Evolutionary conservation across 169 alveolate genomes (phyloP).

Genomic region (Plasmodium falciparum): DNA sequence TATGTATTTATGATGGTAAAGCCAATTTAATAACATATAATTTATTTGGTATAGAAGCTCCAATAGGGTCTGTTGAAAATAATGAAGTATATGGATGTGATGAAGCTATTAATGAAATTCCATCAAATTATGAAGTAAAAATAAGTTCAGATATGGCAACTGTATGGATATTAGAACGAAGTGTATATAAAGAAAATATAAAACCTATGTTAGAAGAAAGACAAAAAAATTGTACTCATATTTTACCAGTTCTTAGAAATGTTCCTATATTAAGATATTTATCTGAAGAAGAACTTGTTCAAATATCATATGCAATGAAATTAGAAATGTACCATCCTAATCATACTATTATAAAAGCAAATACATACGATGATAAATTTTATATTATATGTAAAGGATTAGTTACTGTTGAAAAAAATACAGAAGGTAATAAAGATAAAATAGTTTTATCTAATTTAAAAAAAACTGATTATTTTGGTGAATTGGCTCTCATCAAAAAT

Average conservation of each 20-base stretch:
- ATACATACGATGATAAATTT: slow-evolving; percentile 65
- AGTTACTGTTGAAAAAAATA: slow-evolving; percentile 68
- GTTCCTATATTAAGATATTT: slow-evolving; percentile 69
- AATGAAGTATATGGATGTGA: slow-evolving; percentile 61
- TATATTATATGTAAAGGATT: slow-evolving; percentile 73
- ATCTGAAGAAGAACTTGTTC: slow-evolving; percentile 50
- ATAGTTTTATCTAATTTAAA: slow-evolving; percentile 46
- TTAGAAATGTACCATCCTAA: slow-evolving; percentile 59
- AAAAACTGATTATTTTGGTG: slow-evolving; percentile 97
- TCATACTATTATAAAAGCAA: slow-evolving; percentile 71
- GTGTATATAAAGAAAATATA: slow-evolving; percentile 29
- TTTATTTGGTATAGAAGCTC: slow-evolving; percentile 67
- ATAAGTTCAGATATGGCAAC: slow-evolving; percentile 37
- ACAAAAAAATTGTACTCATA: slow-evolving; percentile 46
- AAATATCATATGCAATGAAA: slow-evolving; percentile 70
- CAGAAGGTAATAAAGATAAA: slow-evolving; percentile 40
- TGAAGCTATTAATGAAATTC: slow-evolving; percentile 34
- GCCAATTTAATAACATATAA: slow-evolving; percentile 61
- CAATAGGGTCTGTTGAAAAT: slow-evolving; percentile 34
- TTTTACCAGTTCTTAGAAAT: slow-evolving; percentile 52
- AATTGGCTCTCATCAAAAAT: slow-evolving; percentile 94
- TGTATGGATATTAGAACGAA: slow-evolving; percentile 56
- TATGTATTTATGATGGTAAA: slow-evolving; percentile 49
- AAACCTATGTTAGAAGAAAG: slow-evolving; percentile 75
- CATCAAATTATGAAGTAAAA: slow-evolving; percentile 72